phyloP scores from a whole-genome alignment of 495 filamentous ascomycete genomes.

The Neurospora cerealis region DNA sequence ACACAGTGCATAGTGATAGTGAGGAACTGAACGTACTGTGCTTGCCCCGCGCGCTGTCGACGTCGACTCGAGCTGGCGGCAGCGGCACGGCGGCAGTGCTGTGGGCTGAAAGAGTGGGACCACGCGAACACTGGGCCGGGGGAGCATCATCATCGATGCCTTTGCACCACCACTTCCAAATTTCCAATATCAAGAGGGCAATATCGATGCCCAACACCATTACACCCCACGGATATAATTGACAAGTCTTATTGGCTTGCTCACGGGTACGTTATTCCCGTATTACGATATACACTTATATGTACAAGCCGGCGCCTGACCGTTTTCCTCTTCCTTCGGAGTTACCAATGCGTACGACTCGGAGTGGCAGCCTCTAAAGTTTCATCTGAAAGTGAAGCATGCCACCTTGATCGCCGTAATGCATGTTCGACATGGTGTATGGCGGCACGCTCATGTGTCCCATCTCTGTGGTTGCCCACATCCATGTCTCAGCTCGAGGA shows the following conservation, averaged over 20 bases:
- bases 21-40: not conserved
- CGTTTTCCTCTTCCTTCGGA: not conserved
- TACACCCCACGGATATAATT: not conserved
- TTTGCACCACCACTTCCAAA: not conserved
- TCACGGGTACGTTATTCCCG: not conserved
- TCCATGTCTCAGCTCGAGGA: constrained; percentile 3
- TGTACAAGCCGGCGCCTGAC: not conserved
- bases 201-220: not conserved
- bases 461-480: constrained; percentile 1
- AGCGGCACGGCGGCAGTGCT: not conserved
- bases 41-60: not conserved
- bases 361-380: not conserved
- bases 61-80: not conserved
- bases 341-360: not conserved
- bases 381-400: not conserved
- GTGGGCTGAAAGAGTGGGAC: not conserved
- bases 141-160: not conserved
- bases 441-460: not conserved
- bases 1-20: not conserved
- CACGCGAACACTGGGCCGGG: not conserved
- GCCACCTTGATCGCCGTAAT: not conserved
- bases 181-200: not conserved
- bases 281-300: not conserved
- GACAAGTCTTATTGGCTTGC: not conserved
- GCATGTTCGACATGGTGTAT: not conserved